Evolutionary conservation across 2,329 filamentous ascomycete genomes (phyloP).

Genomic region (Sporothrix luriei): DNA sequence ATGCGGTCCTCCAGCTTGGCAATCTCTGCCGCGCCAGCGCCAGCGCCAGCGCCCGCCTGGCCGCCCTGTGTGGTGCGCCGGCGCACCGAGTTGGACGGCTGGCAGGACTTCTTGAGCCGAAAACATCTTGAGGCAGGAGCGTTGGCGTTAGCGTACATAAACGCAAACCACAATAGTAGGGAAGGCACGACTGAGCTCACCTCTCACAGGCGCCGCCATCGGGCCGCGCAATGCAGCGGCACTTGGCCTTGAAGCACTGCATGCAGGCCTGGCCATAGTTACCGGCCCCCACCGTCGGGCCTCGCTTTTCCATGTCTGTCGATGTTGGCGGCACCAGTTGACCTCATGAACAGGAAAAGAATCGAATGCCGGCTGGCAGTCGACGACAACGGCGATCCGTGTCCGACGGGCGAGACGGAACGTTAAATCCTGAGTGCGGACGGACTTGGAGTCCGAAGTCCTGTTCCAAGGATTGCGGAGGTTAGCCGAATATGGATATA

Average conservation of each 20-base stretch:
- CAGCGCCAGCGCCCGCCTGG: slow-evolving; percentile 37
- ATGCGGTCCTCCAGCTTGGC: slow-evolving; percentile 44
- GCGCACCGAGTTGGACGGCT: slow-evolving; percentile 43
- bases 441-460: slow-evolving; percentile 28
- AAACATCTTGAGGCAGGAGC: slow-evolving; percentile 39
- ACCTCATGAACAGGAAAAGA: background rate
- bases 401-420: slow-evolving; percentile 13
- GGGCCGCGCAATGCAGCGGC: slow-evolving; percentile 29
- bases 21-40: slow-evolving; percentile 39
- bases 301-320: slow-evolving; percentile 10
- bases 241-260: slow-evolving; percentile 32
- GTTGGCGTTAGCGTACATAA: background rate
- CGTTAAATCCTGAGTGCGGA: slow-evolving; percentile 18
- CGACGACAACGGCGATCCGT: background rate
- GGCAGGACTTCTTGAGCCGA: slow-evolving; percentile 44
- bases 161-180: background rate
- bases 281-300: slow-evolving; percentile 9
- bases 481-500: background rate
- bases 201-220: slow-evolving; percentile 31
- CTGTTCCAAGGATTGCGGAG: background rate
- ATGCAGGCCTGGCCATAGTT: slow-evolving; percentile 32
- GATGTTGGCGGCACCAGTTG: background rate
- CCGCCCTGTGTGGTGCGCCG: slow-evolving; percentile 39
- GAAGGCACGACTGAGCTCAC: slow-evolving; percentile 15
- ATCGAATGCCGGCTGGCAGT: background rate